Conservation (phyloP, 139 green algal species). For the Astrephomene gubernaculifera region DNA sequence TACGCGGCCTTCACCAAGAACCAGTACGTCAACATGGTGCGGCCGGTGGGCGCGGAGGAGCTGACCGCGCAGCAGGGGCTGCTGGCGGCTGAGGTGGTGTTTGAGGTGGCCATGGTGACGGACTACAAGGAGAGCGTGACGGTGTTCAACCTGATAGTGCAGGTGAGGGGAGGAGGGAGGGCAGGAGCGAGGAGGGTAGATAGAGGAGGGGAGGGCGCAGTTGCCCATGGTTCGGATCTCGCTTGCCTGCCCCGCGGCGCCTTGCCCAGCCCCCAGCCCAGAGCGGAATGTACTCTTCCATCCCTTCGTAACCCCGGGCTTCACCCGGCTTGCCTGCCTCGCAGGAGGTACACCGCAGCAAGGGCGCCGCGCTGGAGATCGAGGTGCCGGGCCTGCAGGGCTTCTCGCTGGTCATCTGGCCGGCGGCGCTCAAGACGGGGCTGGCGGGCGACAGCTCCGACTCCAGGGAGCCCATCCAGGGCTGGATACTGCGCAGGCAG, state of each 20-base stretch:
- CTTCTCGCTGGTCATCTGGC: conserved; percentile 27
- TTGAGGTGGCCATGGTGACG: conserved; percentile 15
- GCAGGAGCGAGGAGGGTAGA: too few relatives aligned
- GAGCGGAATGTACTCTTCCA: too few relatives aligned
- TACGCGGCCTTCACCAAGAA: conserved; percentile 31
- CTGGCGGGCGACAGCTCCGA: conserved; percentile 4
- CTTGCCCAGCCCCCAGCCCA: too few relatives aligned
- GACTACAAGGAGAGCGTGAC: conserved; percentile 16
- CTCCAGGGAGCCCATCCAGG: conserved; percentile 21
- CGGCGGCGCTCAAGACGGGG: not conserved
- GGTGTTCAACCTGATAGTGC: conserved; percentile 32
- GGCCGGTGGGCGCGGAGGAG: not conserved
- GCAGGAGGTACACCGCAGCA: conserved; percentile 8
- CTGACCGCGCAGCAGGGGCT: not conserved
- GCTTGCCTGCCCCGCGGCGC: too few relatives aligned
- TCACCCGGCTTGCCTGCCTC: not conserved
- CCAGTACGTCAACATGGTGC: conserved; percentile 26
- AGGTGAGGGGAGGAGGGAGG: not conserved
- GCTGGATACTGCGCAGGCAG: conserved; percentile 7
- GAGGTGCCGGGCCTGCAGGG: not conserved
- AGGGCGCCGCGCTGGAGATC: conserved; percentile 9
- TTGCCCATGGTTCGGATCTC: too few relatives aligned
- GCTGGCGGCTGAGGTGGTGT: conserved; percentile 9
- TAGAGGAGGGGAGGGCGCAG: too few relatives aligned
- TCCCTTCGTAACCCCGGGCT: too few relatives aligned